A percentile compares a stretch with the other conserved stretches of the same genome.
Evolutionary conservation across 2,329 filamentous ascomycete species (phyloP).

Genomic region (Colletotrichum kahawae): DNA sequence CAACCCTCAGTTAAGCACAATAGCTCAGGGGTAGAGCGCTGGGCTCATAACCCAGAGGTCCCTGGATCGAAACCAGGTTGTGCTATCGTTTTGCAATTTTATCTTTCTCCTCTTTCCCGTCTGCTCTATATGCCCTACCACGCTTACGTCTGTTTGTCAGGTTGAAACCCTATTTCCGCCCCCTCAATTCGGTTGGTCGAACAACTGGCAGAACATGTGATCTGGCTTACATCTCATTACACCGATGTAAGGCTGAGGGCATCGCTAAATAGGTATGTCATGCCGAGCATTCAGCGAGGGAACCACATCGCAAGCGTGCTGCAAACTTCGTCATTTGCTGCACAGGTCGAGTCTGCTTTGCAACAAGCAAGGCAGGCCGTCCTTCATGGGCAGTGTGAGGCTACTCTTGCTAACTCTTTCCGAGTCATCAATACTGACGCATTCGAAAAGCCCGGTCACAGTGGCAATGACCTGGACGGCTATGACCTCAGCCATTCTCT

Average conservation of each 20-base stretch:
- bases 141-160: background rate
- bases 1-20: background rate
- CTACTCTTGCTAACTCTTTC: conserved; percentile 64
- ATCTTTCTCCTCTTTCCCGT: no score
- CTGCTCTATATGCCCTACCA: background rate
- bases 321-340: background rate
- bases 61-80: conserved; percentile 19
- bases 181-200: background rate
- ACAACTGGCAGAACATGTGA: background rate
- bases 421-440: conserved; percentile 45
- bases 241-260: background rate
- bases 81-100: background rate
- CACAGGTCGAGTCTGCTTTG: conserved; percentile 12
- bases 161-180: background rate
- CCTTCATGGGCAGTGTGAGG: conserved; percentile 68
- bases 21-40: conserved; percentile 24
- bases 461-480: conserved; percentile 60
- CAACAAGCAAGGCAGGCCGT: conserved; percentile 56
- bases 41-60: conserved; percentile 25
- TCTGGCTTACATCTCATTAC: background rate
- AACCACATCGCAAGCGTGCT: background rate
- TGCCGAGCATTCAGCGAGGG: background rate
- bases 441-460: conserved; percentile 55
- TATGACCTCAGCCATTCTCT: conserved; percentile 68
- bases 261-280: background rate